Conservation (phyloP, 495 filamentous ascomycete genomes). For the Aspergillus avenaceus region DNA sequence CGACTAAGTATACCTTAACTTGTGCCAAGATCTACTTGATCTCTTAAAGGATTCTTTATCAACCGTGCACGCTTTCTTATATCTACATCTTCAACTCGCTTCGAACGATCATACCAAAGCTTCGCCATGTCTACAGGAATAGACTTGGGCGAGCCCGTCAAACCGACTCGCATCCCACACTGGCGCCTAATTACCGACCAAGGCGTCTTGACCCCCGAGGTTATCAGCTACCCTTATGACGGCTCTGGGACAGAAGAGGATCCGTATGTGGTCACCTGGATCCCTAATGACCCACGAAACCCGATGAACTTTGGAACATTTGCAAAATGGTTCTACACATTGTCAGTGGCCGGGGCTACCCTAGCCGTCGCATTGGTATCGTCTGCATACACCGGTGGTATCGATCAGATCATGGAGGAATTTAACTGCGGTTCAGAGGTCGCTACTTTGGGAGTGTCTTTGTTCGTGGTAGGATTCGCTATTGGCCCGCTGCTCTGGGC, state of each 20-base stretch:
- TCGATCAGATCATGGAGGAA: conserved; percentile 48
- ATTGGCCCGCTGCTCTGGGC: conserved; percentile 27
- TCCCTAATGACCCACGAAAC: conserved; percentile 61
- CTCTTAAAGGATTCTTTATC: no score
- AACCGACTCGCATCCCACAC: conserved; percentile 20
- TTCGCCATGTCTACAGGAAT: no score
- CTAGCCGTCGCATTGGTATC: conserved; percentile 68
- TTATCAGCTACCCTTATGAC: conserved; percentile 50
- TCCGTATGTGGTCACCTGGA: conserved; percentile 65
- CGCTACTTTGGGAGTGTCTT: conserved; percentile 56
- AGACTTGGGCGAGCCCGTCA: conserved; percentile 1
- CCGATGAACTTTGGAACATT: conserved; percentile 48
- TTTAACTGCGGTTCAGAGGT: conserved; percentile 53
- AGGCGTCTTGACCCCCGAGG: conserved; percentile 38
- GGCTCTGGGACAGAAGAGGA: conserved; percentile 62
- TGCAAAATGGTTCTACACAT: conserved; percentile 61
- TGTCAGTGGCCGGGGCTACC: conserved; percentile 55
- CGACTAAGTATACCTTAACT: no score
- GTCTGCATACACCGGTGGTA: conserved; percentile 64
- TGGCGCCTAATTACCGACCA: conserved; percentile 38
- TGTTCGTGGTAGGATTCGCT: conserved; percentile 65
- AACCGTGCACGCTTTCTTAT: no score
- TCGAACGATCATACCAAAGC: neutral
- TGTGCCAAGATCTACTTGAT: no score
- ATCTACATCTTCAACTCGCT: neutral